phyloP scores from a whole-genome alignment of 1,139 yeast species.

The Yamadazyma jaroonii region DNA sequence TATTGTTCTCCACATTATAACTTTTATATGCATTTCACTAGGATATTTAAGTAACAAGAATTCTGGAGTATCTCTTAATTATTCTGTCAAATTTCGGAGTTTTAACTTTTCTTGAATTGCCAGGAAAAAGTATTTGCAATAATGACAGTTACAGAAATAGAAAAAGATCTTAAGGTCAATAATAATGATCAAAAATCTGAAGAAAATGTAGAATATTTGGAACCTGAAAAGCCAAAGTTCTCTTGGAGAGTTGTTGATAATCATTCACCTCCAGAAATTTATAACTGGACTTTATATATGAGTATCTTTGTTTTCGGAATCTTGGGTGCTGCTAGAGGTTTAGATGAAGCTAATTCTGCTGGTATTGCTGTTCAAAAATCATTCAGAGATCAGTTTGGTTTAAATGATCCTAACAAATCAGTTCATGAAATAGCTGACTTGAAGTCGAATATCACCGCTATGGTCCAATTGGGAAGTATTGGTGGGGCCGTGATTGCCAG shows the following conservation, averaged over 20 bases:
- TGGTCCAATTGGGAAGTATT: slow-evolving; percentile 62
- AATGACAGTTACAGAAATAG: background rate
- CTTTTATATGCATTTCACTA: too few relatives aligned
- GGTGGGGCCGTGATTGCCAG: slow-evolving; percentile 55
- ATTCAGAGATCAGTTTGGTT: slow-evolving; percentile 45
- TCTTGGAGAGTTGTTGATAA: slow-evolving; percentile 30
- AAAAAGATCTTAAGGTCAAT: background rate
- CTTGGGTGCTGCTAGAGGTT: slow-evolving; percentile 60
- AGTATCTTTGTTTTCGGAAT: slow-evolving; percentile 55
- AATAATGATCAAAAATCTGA: background rate
- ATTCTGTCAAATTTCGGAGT: too few relatives aligned
- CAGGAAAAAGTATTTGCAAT: background rate
- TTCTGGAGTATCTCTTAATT: too few relatives aligned
- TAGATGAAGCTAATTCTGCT: slow-evolving; percentile 52
- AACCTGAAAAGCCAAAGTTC: slow-evolving; percentile 14
- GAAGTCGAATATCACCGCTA: slow-evolving; percentile 55
- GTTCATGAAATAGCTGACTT: slow-evolving; percentile 40
- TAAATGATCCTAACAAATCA: slow-evolving; percentile 37
- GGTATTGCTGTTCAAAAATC: slow-evolving; percentile 46
- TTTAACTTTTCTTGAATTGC: too few relatives aligned
- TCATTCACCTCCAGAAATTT: slow-evolving; percentile 49
- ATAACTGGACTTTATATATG: slow-evolving; percentile 43
- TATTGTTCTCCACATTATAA: slow-evolving; percentile 1
- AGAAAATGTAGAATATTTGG: slow-evolving; percentile 3
- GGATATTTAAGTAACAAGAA: too few relatives aligned